Evolutionary conservation across 2,329 filamentous ascomycete species (phyloP).

Genomic region (Stromatinia cepivora): DNA sequence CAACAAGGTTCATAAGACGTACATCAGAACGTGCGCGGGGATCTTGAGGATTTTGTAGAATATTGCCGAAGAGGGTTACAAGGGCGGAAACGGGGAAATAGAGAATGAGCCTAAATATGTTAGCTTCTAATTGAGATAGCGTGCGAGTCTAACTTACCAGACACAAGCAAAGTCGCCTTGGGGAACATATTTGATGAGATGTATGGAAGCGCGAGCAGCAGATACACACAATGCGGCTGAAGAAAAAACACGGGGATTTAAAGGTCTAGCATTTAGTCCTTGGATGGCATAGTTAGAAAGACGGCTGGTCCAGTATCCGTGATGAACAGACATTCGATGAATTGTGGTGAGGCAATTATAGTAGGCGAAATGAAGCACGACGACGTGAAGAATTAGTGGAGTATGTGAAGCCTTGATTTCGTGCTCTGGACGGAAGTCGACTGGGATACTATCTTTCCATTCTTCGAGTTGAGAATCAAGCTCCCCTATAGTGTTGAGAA

Average conservation of each 20-base stretch:
- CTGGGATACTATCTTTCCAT: slow-evolving; percentile 94
- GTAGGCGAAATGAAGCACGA: slow-evolving; percentile 93
- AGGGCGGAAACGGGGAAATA: slow-evolving; percentile 96
- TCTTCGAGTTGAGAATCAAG: slow-evolving; percentile 86
- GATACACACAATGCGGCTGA: slow-evolving; percentile 91
- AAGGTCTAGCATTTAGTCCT: slow-evolving; percentile 82
- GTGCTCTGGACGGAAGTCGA: slow-evolving; percentile 95
- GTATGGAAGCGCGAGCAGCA: slow-evolving; percentile 88
- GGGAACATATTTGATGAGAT: slow-evolving; percentile 91
- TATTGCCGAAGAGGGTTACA: slow-evolving; percentile 94
- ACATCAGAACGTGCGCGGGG: slow-evolving; percentile 84
- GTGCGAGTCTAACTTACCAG: slow-evolving; percentile 62
- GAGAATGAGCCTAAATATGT: slow-evolving; percentile 69
- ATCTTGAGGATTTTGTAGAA: slow-evolving; percentile 92
- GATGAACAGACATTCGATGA: slow-evolving; percentile 96
- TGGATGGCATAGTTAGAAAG: slow-evolving; percentile 94
- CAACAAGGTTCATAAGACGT: slow-evolving; percentile 87
- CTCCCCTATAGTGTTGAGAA: slow-evolving; percentile 93
- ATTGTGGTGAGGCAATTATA: slow-evolving; percentile 98
- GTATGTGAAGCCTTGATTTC: slow-evolving; percentile 93
- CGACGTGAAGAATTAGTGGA: slow-evolving; percentile 89
- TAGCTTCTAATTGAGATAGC: slow-evolving; percentile 34
- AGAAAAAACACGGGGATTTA: slow-evolving; percentile 93
- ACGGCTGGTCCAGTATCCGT: slow-evolving; percentile 96
- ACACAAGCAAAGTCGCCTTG: slow-evolving; percentile 94